Evolutionary conservation across 2,329 filamentous ascomycete genomes (phyloP), one percentile per base, ranked within the genome.

Genomic region (Tolypocladium amazonense): DNA sequence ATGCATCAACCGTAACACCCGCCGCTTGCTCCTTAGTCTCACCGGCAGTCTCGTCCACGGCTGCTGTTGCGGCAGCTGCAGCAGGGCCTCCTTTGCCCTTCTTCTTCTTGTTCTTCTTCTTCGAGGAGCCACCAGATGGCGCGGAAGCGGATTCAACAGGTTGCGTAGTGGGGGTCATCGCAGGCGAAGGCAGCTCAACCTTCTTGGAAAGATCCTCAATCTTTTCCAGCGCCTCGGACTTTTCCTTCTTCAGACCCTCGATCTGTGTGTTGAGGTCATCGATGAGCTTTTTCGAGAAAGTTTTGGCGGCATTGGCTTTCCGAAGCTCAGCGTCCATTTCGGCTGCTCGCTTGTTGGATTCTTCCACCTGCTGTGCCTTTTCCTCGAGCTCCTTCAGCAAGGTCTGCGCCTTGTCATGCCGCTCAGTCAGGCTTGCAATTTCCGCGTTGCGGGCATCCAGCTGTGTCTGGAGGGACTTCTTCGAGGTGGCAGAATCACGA

Each of bases 21-120:
- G 25, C 50, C 30, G 50, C 52, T 27, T 30, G 50, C 4, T 55
- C 70, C 6, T 74, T 66, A 58, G 79, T 77, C 25, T 76, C 71
- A 9, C 69, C 64, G 14, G 72, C 27, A 23, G 27, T 65, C 35
- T 66, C 64, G 4, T 67, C 61, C 1, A 66, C 60, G 30, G 66
- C 62, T 5, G 69, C 64, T 2, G 68, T 65, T 9, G 68, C 62
- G 7, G 68, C 56, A n/a, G 75, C 72, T 11, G 77, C 73, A 8
- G 73, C 72, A 63, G 82, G 84, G 38, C 80, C 83, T 23, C 83
- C 85, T 77, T 92, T 93, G 74, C 87, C 89, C 81, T 95, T 96
- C 78, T 93, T 96, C 71, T 92, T 95, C 73, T 90, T 92, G 74
- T 90, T 95, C 75, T 92, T 93, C 61, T 81, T 83, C 62, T 78